Conservation (phyloP, 2,329 filamentous ascomycete genomes). For the Pseudogymnoascus sp. region DNA sequence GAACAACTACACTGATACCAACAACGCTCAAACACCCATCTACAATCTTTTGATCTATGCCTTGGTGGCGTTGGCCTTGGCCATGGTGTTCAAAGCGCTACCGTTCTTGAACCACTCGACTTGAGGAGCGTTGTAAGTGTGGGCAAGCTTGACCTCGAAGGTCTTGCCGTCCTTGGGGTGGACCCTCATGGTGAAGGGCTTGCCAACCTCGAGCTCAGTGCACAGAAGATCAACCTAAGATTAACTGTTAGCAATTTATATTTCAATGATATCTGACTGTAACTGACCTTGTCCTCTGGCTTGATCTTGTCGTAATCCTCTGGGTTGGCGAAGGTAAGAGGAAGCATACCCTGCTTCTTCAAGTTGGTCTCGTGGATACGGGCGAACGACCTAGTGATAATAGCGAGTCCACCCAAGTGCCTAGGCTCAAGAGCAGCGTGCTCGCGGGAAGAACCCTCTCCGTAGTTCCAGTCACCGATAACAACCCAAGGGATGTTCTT, state of each 20-base stretch:
- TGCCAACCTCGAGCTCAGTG: conserved; percentile 84
- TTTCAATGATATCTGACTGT: background rate
- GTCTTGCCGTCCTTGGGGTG: conserved; percentile 80
- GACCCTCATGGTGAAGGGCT: conserved; percentile 85
- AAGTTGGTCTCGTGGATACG: conserved; percentile 99
- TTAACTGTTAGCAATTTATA: conserved; percentile 14
- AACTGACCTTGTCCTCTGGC: conserved; percentile 70
- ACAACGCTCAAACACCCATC: conserved; percentile 12
- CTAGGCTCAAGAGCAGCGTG: conserved; percentile 96
- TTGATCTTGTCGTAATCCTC: conserved; percentile 97
- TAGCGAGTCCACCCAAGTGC: conserved; percentile 92
- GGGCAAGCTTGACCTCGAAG: conserved; percentile 77
- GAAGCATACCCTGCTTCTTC: conserved; percentile 99
- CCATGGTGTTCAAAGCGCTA: conserved; percentile 97
- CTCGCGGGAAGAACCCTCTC: conserved; percentile 94
- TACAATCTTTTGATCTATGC: conserved; percentile 4
- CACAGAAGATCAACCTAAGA: conserved; percentile 67
- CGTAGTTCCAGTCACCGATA: conserved; percentile 99
- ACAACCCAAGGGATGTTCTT: conserved; percentile 97
- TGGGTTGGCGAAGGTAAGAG: conserved; percentile 87
- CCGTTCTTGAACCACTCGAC: conserved; percentile 99
- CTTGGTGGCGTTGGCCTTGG: conserved; percentile 47
- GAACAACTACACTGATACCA: conserved; percentile 11
- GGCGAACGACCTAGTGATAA: conserved; percentile 91
- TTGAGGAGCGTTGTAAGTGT: conserved; percentile 98